Evolutionary conservation across 345 rosid genomes (phyloP).

Genomic region (Draba incana): DNA sequence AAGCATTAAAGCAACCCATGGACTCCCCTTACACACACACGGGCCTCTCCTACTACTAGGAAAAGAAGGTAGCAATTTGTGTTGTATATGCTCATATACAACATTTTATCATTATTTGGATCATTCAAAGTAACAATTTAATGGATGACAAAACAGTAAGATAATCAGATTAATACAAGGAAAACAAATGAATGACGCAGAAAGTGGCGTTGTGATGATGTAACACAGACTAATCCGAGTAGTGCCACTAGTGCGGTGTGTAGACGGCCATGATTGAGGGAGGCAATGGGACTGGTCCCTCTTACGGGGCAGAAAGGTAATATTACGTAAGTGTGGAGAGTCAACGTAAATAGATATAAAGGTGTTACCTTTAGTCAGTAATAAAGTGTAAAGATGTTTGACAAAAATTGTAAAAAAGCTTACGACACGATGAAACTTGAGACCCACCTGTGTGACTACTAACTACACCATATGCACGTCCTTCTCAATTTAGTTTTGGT

Average conservation of each 20-base stretch:
- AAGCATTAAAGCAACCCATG: constrained; percentile 13
- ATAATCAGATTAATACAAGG: not conserved
- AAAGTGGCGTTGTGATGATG: constrained; percentile 43
- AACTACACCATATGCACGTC: constrained; percentile 21
- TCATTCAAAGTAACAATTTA: not conserved
- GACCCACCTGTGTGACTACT: constrained; percentile 29
- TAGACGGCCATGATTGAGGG: constrained; percentile 33
- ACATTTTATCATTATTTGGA: constrained; percentile 10
- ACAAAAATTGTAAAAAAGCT: constrained; percentile 19
- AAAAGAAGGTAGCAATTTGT: constrained; percentile 2
- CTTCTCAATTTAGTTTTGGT: constrained; percentile 3
- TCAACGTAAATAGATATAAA: constrained; percentile 44
- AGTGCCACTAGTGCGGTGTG: constrained; percentile 40
- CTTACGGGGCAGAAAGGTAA: constrained; percentile 11
- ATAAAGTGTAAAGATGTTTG: constrained; percentile 36
- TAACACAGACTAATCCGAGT: constrained; percentile 16
- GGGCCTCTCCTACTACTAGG: constrained; percentile 2
- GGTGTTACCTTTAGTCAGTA: constrained; percentile 30
- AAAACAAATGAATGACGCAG: constrained; percentile 33
- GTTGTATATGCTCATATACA: not conserved
- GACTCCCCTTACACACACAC: constrained; percentile 16
- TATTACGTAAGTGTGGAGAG: constrained; percentile 32
- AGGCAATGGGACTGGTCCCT: not conserved
- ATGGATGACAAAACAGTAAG: not conserved
- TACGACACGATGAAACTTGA: constrained; percentile 24